Evolutionary conservation across 768 basidiomycete species (phyloP).

Genomic region (Tephrocybe rancida): DNA sequence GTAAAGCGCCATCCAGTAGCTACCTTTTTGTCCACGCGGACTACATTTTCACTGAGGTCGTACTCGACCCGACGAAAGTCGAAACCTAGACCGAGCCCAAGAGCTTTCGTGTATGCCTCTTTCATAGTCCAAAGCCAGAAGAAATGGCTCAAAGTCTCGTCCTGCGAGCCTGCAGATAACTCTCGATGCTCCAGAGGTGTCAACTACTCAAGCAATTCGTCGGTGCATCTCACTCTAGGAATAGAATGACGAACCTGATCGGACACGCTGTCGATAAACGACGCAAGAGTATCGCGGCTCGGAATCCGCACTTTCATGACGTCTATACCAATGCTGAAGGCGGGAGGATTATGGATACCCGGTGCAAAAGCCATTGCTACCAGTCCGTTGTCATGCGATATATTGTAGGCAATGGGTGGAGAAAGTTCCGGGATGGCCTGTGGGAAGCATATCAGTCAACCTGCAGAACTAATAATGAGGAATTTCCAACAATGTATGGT

Average conservation of each 20-base stretch:
- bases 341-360: slow-evolving; percentile 44
- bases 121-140: slow-evolving; percentile 91
- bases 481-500: slow-evolving; percentile 67
- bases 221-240: slow-evolving; percentile 1
- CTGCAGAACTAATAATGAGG: neutral
- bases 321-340: slow-evolving; percentile 74
- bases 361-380: slow-evolving; percentile 68
- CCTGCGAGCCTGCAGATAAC: slow-evolving; percentile 41
- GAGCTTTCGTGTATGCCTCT: slow-evolving; percentile 89
- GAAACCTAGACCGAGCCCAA: slow-evolving; percentile 82
- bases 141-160: slow-evolving; percentile 61
- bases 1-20: slow-evolving; percentile 70
- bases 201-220: slow-evolving; percentile 32
- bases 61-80: slow-evolving; percentile 80
- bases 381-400: slow-evolving; percentile 78
- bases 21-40: slow-evolving; percentile 60
- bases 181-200: slow-evolving; percentile 42
- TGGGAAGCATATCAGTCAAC: neutral
- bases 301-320: slow-evolving; percentile 79
- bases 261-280: slow-evolving; percentile 64
- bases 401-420: slow-evolving; percentile 74
- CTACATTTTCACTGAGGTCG: slow-evolving; percentile 48
- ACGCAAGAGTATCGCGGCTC: slow-evolving; percentile 51
- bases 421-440: slow-evolving; percentile 47
- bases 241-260: slow-evolving; percentile 54